A percentile compares a stretch with the other conserved stretches of the same genome.
Evolutionary conservation across 1,139 yeast genomes (phyloP).

Genomic region (Debaryomycetaceae sp.): DNA sequence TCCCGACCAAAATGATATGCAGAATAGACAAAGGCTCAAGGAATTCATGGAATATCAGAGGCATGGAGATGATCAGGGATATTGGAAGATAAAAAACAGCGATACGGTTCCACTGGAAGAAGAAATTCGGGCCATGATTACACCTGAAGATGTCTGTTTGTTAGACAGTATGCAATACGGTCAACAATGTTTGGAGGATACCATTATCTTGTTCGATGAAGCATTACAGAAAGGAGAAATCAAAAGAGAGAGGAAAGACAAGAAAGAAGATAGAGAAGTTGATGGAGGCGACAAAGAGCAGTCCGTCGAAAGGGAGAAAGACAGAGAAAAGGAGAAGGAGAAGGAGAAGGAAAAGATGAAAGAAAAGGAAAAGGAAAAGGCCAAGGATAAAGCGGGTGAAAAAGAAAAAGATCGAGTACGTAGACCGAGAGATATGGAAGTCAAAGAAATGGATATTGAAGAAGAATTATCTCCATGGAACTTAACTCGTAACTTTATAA

Average conservation of each 20-base stretch:
- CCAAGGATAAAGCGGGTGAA: slow-evolving; percentile 17
- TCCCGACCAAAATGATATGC: slow-evolving; percentile 98
- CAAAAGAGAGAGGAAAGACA: slow-evolving; percentile 15
- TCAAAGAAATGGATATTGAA: slow-evolving; percentile 53
- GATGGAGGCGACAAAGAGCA: slow-evolving; percentile 37
- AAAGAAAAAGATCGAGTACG: slow-evolving; percentile 20
- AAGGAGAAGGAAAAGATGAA: slow-evolving; percentile 19
- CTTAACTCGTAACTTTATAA: slow-evolving; percentile 80
- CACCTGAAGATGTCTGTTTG: slow-evolving; percentile 88
- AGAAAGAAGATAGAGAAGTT: slow-evolving; percentile 16
- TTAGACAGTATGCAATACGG: slow-evolving; percentile 94
- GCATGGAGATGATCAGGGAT: slow-evolving; percentile 92
- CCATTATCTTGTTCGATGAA: slow-evolving; percentile 45
- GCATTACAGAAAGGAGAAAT: slow-evolving; percentile 17
- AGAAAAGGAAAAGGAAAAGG: slow-evolving; percentile 21
- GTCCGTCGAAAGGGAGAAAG: slow-evolving; percentile 18
- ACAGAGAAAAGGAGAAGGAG: slow-evolving; percentile 14
- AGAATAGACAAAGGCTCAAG: slow-evolving; percentile 88
- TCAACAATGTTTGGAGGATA: slow-evolving; percentile 77
- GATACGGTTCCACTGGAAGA: slow-evolving; percentile 72
- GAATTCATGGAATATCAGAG: slow-evolving; percentile 98
- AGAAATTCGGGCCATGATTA: slow-evolving; percentile 75
- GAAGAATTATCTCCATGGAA: slow-evolving; percentile 96
- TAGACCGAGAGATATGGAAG: slow-evolving; percentile 24
- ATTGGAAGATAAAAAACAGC: slow-evolving; percentile 82